Conservation (phyloP, 805 yeast genomes). For the Alloascoidea africana region DNA sequence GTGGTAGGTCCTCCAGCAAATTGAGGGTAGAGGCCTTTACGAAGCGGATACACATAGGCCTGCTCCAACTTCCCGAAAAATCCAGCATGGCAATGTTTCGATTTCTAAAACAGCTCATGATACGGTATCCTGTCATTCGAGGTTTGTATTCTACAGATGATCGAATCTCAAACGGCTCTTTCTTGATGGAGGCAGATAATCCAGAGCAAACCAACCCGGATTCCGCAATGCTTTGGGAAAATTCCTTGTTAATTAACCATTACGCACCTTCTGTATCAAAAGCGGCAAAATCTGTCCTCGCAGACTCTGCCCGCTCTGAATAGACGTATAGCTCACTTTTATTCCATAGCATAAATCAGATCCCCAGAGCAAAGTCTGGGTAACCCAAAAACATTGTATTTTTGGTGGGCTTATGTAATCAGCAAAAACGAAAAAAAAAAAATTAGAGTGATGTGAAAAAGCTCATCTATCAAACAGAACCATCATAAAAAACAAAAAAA, state of each 20-base stretch:
- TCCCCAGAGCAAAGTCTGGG: too few relatives aligned
- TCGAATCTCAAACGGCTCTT: constrained; percentile 67
- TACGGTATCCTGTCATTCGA: constrained; percentile 53
- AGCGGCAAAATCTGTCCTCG: constrained; percentile 23
- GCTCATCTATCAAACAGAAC: too few relatives aligned
- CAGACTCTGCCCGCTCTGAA: too few relatives aligned
- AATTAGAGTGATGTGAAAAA: too few relatives aligned
- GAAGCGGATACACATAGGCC: constrained; percentile 55
- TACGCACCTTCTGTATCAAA: constrained; percentile 71
- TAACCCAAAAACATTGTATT: too few relatives aligned
- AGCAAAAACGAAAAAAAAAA: too few relatives aligned
- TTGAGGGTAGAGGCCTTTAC: constrained; percentile 60
- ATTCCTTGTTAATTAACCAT: constrained; percentile 62
- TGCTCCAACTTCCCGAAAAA: constrained; percentile 76
- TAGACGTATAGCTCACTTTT: too few relatives aligned
- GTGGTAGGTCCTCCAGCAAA: constrained; percentile 21
- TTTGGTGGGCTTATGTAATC: too few relatives aligned
- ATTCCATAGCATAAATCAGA: too few relatives aligned
- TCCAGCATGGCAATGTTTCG: constrained; percentile 65
- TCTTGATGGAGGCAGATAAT: constrained; percentile 46
- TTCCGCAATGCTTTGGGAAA: constrained; percentile 88
- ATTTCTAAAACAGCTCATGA: constrained; percentile 62
- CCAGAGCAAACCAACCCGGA: constrained; percentile 72
- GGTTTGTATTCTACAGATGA: constrained; percentile 84
- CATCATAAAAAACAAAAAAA: not conserved